Conservation (phyloP, 371 early-diverging fungal genomes). For the Mucor mucedo region DNA sequence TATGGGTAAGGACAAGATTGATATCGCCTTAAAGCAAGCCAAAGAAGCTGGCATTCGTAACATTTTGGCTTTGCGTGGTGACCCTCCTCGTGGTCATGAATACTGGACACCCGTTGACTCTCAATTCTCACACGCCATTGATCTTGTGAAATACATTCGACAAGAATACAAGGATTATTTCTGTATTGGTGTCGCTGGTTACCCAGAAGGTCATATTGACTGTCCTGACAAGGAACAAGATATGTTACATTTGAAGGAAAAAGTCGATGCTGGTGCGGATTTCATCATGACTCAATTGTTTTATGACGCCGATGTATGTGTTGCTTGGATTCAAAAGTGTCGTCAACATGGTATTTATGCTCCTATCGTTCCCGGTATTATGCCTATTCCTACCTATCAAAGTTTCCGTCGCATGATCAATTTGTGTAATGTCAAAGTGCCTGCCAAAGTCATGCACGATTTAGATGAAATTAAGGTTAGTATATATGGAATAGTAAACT, state of each 20-base stretch:
- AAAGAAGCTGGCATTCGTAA: slow-evolving; percentile 89
- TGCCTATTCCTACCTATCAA: slow-evolving; percentile 93
- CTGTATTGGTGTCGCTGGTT: slow-evolving; percentile 95
- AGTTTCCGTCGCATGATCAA: slow-evolving; percentile 89
- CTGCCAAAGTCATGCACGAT: slow-evolving; percentile 62
- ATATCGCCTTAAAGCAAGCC: slow-evolving; percentile 83
- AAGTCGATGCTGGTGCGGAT: slow-evolving; percentile 93
- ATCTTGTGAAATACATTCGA: slow-evolving; percentile 92
- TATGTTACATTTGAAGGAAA: slow-evolving; percentile 76
- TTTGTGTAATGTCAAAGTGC: slow-evolving; percentile 83
- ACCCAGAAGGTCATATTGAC: slow-evolving; percentile 95
- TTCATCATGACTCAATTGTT: slow-evolving; percentile 95
- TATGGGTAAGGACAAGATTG: slow-evolving; percentile 87
- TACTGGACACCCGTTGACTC: slow-evolving; percentile 82
- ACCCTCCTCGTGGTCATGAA: slow-evolving; percentile 80
- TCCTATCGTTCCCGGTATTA: slow-evolving; percentile 93
- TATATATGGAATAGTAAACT: background rate
- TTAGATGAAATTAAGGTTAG: slow-evolving; percentile 81
- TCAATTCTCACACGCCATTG: slow-evolving; percentile 85
- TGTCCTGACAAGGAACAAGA: slow-evolving; percentile 53
- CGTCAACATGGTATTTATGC: slow-evolving; percentile 74
- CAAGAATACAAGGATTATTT: slow-evolving; percentile 89
- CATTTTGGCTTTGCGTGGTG: slow-evolving; percentile 95
- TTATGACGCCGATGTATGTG: slow-evolving; percentile 80
- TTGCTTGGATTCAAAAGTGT: slow-evolving; percentile 77